A percentile compares a stretch with the other conserved stretches of the same genome.
Conservation (phyloP, 768 basidiomycete species). For the Xerocomellus amylosporus region DNA sequence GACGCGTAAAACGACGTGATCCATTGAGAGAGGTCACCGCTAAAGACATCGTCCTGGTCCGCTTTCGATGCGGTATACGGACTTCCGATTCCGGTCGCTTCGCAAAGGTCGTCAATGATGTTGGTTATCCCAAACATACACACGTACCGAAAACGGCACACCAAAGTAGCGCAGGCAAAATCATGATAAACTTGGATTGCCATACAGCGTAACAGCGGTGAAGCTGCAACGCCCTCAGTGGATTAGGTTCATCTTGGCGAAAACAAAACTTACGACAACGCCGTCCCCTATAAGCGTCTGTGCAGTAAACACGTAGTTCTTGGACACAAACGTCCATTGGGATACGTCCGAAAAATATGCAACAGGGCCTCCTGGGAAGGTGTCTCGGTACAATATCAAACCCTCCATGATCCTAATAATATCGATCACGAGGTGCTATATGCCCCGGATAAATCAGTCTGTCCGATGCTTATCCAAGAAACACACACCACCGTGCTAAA, state of each 20-base stretch:
- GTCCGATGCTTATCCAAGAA: too few species aligned
- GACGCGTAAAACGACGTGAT: slow-evolving; percentile 29
- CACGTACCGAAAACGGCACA: background rate
- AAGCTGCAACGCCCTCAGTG: background rate
- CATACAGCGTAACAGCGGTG: background rate
- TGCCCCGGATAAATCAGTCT: too few species aligned
- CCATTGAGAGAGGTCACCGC: slow-evolving; percentile 23
- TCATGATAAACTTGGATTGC: background rate
- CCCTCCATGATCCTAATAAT: too few species aligned
- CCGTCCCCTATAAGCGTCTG: slow-evolving; percentile 27
- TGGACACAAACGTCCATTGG: slow-evolving; percentile 26
- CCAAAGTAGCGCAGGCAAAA: background rate
- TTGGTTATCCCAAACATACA: background rate
- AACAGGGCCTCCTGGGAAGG: too few species aligned
- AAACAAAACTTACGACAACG: slow-evolving; percentile 18
- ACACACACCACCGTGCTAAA: background rate
- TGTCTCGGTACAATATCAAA: too few species aligned
- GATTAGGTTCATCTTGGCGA: background rate
- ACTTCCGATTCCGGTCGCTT: too few species aligned
- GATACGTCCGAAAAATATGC: too few species aligned
- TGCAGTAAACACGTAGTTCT: slow-evolving; percentile 14
- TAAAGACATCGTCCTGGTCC: slow-evolving; percentile 21
- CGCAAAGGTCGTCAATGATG: too few species aligned
- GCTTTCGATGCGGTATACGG: slow-evolving; percentile 10
- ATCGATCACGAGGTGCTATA: too few species aligned